A percentile compares a stretch with the other conserved stretches of the same genome.
phyloP scores from a whole-genome alignment of 2,329 filamentous ascomycete species.

The Alternaria novae-zelandiae region DNA sequence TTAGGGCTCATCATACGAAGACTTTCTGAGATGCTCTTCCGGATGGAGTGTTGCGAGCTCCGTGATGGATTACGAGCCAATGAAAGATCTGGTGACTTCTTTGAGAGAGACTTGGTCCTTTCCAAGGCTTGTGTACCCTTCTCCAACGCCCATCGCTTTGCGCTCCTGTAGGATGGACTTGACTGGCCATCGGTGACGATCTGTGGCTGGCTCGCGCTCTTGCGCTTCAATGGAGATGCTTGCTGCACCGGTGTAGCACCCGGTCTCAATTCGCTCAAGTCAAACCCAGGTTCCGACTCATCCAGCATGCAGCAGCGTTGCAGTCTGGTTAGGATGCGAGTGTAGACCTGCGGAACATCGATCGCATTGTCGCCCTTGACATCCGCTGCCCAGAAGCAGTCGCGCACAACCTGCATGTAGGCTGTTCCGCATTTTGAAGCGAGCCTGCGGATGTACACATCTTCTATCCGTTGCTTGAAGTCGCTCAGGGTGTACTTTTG shows the following conservation, averaged over 20 bases:
- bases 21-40: conserved; percentile 43
- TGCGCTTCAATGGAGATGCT: conserved; percentile 40
- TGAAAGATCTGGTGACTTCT: conserved; percentile 34
- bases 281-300: conserved; percentile 42
- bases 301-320: conserved; percentile 50
- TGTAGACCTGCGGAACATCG: conserved; percentile 43
- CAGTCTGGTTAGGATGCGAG: conserved; percentile 54
- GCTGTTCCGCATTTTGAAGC: conserved; percentile 73
- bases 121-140: conserved; percentile 46
- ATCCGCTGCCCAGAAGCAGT: conserved; percentile 75
- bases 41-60: conserved; percentile 41
- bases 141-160: conserved; percentile 45
- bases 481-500: conserved; percentile 65
- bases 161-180: conserved; percentile 43
- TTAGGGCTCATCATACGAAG: conserved; percentile 38
- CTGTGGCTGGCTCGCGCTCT: conserved; percentile 35
- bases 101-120: conserved; percentile 41
- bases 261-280: conserved; percentile 34
- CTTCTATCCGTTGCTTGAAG: conserved; percentile 69
- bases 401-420: conserved; percentile 76
- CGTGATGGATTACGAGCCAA: conserved; percentile 40
- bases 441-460: conserved; percentile 68
- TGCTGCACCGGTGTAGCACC: conserved; percentile 27
- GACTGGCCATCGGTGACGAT: conserved; percentile 31
- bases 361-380: conserved; percentile 39